phyloP scores from a whole-genome alignment of 2,329 filamentous ascomycete genomes.

The Alternaria tenuissima region DNA sequence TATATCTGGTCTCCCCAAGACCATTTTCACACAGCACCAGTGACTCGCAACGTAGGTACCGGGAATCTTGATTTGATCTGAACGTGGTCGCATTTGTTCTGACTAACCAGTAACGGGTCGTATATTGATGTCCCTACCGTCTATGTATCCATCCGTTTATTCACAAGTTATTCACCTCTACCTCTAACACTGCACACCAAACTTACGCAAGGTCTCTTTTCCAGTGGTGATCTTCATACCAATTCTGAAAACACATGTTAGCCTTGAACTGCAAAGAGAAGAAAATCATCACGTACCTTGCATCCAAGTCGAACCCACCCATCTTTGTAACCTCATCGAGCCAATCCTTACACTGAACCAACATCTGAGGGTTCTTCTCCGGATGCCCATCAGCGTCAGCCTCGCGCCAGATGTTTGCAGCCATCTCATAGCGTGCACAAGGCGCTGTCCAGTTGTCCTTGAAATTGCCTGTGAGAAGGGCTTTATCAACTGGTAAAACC shows the following conservation, averaged over 20 bases:
- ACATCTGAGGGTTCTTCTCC: constrained; percentile 53
- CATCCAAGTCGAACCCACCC: constrained; percentile 77
- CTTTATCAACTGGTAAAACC: constrained; percentile 67
- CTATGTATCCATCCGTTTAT: neutral
- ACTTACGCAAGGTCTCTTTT: constrained; percentile 66
- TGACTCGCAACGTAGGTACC: neutral
- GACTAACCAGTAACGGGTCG: neutral
- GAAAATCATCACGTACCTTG: constrained; percentile 55
- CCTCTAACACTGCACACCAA: constrained; percentile 33
- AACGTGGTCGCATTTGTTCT: neutral
- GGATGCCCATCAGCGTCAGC: constrained; percentile 50
- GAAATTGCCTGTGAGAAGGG: constrained; percentile 64
- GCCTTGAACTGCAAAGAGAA: neutral
- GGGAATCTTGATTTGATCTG: neutral
- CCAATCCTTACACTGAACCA: constrained; percentile 69
- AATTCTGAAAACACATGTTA: constrained; percentile 53
- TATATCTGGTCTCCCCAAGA: too few relatives aligned
- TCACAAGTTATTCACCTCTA: neutral
- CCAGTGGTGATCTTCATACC: constrained; percentile 77
- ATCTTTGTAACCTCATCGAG: constrained; percentile 73
- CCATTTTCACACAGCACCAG: neutral
- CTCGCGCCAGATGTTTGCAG: constrained; percentile 80
- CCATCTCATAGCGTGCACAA: constrained; percentile 85
- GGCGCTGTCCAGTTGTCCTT: constrained; percentile 77
- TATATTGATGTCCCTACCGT: neutral